phyloP scores from a whole-genome alignment of 345 rosid genomes.

The Eucalyptus grandis region DNA sequence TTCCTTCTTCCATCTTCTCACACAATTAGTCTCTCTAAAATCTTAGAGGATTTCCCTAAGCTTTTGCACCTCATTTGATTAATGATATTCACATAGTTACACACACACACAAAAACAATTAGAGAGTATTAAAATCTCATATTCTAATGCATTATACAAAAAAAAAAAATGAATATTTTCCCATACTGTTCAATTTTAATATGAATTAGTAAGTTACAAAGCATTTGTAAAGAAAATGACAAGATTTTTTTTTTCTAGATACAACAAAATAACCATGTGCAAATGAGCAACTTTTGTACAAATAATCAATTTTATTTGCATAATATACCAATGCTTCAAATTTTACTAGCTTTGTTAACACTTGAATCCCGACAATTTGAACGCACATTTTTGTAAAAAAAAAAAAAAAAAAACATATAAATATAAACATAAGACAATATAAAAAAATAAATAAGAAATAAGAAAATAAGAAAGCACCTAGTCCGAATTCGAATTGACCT shows the following conservation, averaged over 20 bases:
- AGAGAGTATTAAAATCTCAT: background rate
- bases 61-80: too few species aligned
- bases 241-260: background rate
- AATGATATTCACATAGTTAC: too few species aligned
- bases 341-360: background rate
- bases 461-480: background rate
- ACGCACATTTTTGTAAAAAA: background rate
- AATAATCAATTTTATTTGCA: background rate
- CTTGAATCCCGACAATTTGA: background rate
- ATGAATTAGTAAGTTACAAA: background rate
- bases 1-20: too few species aligned
- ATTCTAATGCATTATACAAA: background rate
- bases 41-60: too few species aligned
- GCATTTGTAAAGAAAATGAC: background rate
- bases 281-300: background rate
- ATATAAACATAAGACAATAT: background rate
- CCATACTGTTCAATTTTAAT: background rate
- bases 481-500: background rate
- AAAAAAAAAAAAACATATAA: background rate
- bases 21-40: too few species aligned
- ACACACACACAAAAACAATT: accelerated
- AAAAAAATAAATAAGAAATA: background rate
- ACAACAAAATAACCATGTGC: background rate
- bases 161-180: background rate
- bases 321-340: background rate